Conservation (phyloP, 768 basidiomycete species). For the Suillus subaureus region DNA sequence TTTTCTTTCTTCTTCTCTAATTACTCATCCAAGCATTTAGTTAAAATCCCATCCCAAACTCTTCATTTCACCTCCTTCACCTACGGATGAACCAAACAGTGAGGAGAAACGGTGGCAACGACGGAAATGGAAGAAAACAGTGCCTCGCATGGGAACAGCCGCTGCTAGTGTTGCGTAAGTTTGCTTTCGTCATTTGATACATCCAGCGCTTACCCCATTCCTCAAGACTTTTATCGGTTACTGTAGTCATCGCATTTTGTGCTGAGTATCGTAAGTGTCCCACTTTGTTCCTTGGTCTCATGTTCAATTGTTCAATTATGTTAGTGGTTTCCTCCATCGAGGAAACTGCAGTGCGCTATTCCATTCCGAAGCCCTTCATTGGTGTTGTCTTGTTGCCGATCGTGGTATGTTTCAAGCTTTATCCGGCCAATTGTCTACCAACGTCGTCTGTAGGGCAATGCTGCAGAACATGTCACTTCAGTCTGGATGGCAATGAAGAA, state of each 20-base stretch:
- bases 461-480: conserved; percentile 83
- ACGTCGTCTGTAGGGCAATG: conserved; percentile 56
- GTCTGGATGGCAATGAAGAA: conserved; percentile 89
- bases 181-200: not conserved
- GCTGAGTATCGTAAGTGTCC: conserved; percentile 76
- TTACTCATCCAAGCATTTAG: conserved; percentile 37
- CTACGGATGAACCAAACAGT: conserved; percentile 30
- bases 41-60: conserved; percentile 71
- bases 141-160: conserved; percentile 64
- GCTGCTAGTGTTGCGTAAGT: conserved; percentile 60
- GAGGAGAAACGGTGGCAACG: not conserved
- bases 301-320: not conserved
- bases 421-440: not conserved
- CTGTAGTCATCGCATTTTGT: conserved; percentile 83
- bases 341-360: conserved; percentile 80
- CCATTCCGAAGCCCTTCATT: conserved; percentile 84
- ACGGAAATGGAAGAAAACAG: conserved; percentile 35
- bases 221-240: conserved; percentile 68
- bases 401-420: conserved; percentile 53
- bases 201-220: conserved; percentile 1
- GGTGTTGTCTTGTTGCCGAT: conserved; percentile 87
- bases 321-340: conserved; percentile 90
- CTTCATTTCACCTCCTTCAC: conserved; percentile 41
- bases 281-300: not conserved
- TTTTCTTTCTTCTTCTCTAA: not conserved